Evolutionary conservation across 305 asterid genomes (phyloP).

Genomic region (Ajuga reptans): DNA sequence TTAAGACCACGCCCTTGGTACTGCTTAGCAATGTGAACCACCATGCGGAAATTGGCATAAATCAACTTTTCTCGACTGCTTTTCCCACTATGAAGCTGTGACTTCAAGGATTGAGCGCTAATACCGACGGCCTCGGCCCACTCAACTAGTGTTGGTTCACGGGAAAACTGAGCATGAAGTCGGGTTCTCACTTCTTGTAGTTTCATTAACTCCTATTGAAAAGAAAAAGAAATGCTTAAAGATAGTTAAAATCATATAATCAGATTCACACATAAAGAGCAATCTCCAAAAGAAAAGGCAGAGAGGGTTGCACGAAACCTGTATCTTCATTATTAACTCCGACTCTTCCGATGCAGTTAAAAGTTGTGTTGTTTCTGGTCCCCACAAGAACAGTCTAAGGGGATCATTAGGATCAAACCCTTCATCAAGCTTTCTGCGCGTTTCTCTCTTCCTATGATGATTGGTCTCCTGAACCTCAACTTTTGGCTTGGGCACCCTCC

Average conservation of each 20-base stretch:
- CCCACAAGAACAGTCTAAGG: conserved; percentile 50
- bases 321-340: conserved; percentile 57
- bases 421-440: conserved; percentile 33
- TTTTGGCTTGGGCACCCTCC: conserved; percentile 40
- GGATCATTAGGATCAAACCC: conserved; percentile 53
- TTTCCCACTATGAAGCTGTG: conserved; percentile 48
- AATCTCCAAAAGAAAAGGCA: conserved; percentile 11
- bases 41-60: conserved; percentile 86
- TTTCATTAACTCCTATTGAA: conserved; percentile 47
- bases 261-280: conserved; percentile 7
- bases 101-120: conserved; percentile 48
- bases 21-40: conserved; percentile 83
- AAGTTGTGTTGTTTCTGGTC: conserved; percentile 74
- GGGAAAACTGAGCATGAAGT: conserved; percentile 50
- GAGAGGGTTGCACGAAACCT: conserved; percentile 40
- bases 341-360: conserved; percentile 66
- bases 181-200: conserved; percentile 49
- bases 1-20: conserved; percentile 83
- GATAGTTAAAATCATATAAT: conserved; percentile 2
- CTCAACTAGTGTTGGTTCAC: conserved; percentile 72
- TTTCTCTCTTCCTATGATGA: conserved; percentile 32
- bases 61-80: conserved; percentile 73
- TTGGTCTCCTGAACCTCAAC: conserved; percentile 39
- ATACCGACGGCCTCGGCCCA: conserved; percentile 75
- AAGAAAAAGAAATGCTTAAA: conserved; percentile 12